A percentile compares a stretch with the other conserved stretches of the same genome.
These are phyloP conservation scores for Thraustochytrium striatum DNA, from an alignment of 352 stramenopile genomes.

Conservation along the genomic window DNA sequence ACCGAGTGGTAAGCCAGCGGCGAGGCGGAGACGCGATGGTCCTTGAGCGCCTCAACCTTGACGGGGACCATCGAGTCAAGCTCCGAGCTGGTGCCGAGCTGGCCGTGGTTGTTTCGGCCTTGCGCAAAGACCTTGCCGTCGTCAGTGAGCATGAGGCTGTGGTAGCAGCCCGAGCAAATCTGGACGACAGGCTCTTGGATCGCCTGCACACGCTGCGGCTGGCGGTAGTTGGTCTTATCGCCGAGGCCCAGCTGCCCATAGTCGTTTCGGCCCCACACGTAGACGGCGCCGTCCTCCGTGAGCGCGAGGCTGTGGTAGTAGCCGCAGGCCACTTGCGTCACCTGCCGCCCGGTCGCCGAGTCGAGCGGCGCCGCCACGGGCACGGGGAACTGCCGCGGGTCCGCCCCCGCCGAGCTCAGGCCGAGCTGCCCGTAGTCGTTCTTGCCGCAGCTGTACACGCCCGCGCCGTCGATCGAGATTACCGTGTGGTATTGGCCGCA, in stretches of 20 bases:
- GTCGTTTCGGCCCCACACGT: conserved; percentile 81
- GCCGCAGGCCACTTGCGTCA: conserved; percentile 73
- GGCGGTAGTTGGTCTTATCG: conserved; percentile 54
- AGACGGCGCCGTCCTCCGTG: conserved; percentile 66
- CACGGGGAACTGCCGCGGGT: conserved; percentile 5
- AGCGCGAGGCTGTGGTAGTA: conserved; percentile 86
- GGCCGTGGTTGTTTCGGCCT: conserved; percentile 34
- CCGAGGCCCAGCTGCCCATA: conserved; percentile 83
- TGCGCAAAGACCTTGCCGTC: conserved; percentile 67
- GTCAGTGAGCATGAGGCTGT: conserved; percentile 73
- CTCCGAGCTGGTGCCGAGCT: background rate
- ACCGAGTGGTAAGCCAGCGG: conserved; percentile 39
- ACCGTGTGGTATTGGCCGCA: conserved; percentile 86
- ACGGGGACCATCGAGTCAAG: background rate
- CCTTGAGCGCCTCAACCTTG: background rate
- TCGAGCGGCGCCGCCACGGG: background rate
- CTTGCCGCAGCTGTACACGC: conserved; percentile 78
- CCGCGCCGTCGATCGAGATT: conserved; percentile 66
- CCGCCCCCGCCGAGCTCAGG: conserved; percentile 63
- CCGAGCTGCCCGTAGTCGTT: conserved; percentile 89
- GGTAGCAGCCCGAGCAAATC: conserved; percentile 74
- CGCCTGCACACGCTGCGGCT: background rate
- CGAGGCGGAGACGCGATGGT: background rate
- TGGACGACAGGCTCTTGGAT: conserved; percentile 56
- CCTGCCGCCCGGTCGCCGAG: conserved; percentile 60